These are phyloP conservation scores for Saccharum spontaneum DNA, from an alignment of 176 grass and related monocot genomes.

Conservation along the genomic window DNA sequence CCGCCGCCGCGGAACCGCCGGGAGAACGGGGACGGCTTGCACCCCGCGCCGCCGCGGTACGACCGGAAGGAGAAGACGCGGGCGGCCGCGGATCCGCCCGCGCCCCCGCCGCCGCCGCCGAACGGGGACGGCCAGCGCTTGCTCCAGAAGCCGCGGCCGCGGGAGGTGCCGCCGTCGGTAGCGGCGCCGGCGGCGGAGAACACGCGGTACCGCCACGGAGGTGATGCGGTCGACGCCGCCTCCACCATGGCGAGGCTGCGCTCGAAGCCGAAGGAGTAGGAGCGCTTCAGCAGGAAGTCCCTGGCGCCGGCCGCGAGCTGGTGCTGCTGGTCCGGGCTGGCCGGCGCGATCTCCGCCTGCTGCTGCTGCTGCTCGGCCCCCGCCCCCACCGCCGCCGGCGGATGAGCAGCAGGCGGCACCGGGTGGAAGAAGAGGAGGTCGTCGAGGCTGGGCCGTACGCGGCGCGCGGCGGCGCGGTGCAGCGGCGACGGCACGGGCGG, in stretches of 20 bases:
- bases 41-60: constrained; percentile 17
- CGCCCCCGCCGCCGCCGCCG: constrained; percentile 24
- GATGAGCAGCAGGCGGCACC: background rate
- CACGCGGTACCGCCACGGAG: constrained; percentile 63
- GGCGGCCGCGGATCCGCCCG: constrained; percentile 35
- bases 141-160: constrained; percentile 78
- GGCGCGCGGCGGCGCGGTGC: constrained; percentile 30
- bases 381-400: background rate
- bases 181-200: background rate
- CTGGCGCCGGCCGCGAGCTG: background rate
- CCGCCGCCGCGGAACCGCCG: constrained; percentile 43
- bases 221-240: constrained; percentile 61
- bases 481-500: constrained; percentile 38
- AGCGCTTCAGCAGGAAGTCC: constrained; percentile 77
- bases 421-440: constrained; percentile 75
- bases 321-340: constrained; percentile 27
- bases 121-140: constrained; percentile 94
- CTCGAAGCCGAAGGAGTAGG: constrained; percentile 93
- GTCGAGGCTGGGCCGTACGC: constrained; percentile 74
- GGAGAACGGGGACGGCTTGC: constrained; percentile 61
- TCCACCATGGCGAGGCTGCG: constrained; percentile 55
- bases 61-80: constrained; percentile 90
- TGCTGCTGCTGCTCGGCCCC: background rate
- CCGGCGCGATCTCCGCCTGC: constrained; percentile 50
- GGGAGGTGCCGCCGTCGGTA: constrained; percentile 4